These are phyloP conservation scores for Colletotrichum caudatum DNA, from an alignment of 2,329 filamentous ascomycete species.

Conservation along the genomic window DNA sequence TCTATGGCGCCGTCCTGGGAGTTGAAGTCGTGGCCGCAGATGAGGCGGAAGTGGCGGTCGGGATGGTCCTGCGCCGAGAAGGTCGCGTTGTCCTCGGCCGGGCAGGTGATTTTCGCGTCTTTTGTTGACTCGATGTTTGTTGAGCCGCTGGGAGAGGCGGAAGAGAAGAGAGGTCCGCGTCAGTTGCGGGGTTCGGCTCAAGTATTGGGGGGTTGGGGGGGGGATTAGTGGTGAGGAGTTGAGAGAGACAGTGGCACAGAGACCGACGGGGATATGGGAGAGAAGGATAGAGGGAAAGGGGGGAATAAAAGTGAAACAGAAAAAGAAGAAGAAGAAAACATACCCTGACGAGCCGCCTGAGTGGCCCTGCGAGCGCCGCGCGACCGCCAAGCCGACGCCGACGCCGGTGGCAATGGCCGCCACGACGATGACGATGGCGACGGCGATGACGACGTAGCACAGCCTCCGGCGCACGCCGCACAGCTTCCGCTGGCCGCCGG, in stretches of 20 bases:
- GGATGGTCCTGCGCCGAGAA: constrained; percentile 30
- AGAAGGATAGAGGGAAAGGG: too few relatives aligned
- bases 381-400: constrained; percentile 44
- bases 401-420: constrained; percentile 44
- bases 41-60: constrained; percentile 35
- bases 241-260: background rate
- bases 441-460: constrained; percentile 44
- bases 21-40: constrained; percentile 44
- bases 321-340: background rate
- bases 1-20: constrained; percentile 38
- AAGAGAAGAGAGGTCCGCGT: background rate
- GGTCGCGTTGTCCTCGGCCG: constrained; percentile 37
- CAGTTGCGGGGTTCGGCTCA: background rate
- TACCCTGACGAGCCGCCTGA: constrained; percentile 8
- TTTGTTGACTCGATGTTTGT: constrained; percentile 20
- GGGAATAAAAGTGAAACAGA: too few relatives aligned
- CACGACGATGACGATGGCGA: constrained; percentile 41
- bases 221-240: too few relatives aligned
- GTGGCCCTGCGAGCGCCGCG: background rate
- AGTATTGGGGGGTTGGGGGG: too few relatives aligned
- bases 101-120: constrained; percentile 40
- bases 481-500: constrained; percentile 21
- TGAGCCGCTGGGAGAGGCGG: background rate
- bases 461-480: constrained; percentile 44
- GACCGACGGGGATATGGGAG: background rate